Evolutionary conservation across 2,329 filamentous ascomycete genomes (phyloP), one percentile per base, ranked within the genome.

Genomic region (Neofusicoccum cordaticola): DNA sequence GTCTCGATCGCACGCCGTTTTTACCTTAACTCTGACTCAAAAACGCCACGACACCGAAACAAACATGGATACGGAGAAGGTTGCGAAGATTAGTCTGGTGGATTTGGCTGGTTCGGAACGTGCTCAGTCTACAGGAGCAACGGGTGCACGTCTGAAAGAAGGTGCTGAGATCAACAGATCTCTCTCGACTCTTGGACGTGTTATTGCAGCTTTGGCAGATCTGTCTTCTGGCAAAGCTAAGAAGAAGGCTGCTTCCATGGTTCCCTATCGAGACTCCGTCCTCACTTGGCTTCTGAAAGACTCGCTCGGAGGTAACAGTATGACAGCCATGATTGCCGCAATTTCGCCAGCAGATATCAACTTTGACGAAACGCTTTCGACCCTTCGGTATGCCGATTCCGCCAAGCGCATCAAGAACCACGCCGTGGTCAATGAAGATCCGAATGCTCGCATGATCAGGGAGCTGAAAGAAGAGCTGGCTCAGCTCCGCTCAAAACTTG

Each of bases 391-490:
- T 78, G 95, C 96, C 64, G 94, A 99, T 75, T 97, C 93, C 7
- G 95, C 95, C 31, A 99, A 99, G 81, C 89, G 95, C 71, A 99
- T 99, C 85, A 98, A 98, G 92, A 99, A 99, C 81, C 95, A 99
- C 77, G 95, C 95, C 65, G 95, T 99, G 58, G 91, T 99, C 77
- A 99, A 99, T 81, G 95, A 99, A 77, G 95, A 99, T 79, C 94
- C 95, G 52, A 99, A 99, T 75, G 95, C 95, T 66, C 90, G 95
- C 71, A 99, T 99, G 95, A 98, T 99, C 68, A 86, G 95, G 77
- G 95, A 99, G 75, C 83, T 99, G 68, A 99, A 99, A 76, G 95
- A 99, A 77, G 95, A 99, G 74, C 79, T 99, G 65, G 87, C 91
- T 1, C 84, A 96, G 67, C 82, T 99, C 64, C 86, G 95, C 71